Evolutionary conservation across 441 rosid species (phyloP), one percentile per base, ranked within the genome.

Genomic region (Erodium chrysanthum): DNA sequence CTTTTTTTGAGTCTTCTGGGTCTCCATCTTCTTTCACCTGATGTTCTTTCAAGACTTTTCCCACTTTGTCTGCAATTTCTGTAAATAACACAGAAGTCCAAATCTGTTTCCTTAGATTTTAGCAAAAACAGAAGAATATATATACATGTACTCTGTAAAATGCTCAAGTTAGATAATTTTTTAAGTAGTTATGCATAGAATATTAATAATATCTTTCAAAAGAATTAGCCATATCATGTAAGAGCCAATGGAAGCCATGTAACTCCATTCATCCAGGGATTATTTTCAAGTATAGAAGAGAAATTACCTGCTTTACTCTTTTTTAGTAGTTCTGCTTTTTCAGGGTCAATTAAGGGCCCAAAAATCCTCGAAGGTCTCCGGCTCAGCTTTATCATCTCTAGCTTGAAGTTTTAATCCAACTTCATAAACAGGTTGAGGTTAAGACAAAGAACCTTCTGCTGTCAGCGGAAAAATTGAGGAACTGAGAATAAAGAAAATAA

Each of bases 31-130:
- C 60, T 0, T 52, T 52, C 23, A 17, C 60, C 23, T 52, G 23
- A 52, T 18, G 60, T 52, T 52, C 60, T 15, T 52, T 52, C 23
- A 52, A 52, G 60, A 52, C 60, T 52, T 8, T 52, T 17, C 22
- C 15, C 60, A 52, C 60, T 52, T 52, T 52, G 1, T 52, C 60
- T 52, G 17, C 60, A 18, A 52, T 52, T 52, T 52, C 60, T 52
- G 60, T 52, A 52, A 52, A 52, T 50, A 50, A 5, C 58, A 50
- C 58, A 5, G 20, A 50, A 50, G 5, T n/a, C n/a, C n/a, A n/a
- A n/a, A n/a, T n/a, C 58, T 50, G 21, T 15, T 50, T 4, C 20
- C n/a, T 50, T 50, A 50, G 7, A 50, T 50, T 50, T 50, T 20
- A 50, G 15, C 21, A 15, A 46, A 46, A 46, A 46, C 54, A 46